phyloP scores from a whole-genome alignment of 2,329 filamentous ascomycete species.

The Apiospora malaysiana region DNA sequence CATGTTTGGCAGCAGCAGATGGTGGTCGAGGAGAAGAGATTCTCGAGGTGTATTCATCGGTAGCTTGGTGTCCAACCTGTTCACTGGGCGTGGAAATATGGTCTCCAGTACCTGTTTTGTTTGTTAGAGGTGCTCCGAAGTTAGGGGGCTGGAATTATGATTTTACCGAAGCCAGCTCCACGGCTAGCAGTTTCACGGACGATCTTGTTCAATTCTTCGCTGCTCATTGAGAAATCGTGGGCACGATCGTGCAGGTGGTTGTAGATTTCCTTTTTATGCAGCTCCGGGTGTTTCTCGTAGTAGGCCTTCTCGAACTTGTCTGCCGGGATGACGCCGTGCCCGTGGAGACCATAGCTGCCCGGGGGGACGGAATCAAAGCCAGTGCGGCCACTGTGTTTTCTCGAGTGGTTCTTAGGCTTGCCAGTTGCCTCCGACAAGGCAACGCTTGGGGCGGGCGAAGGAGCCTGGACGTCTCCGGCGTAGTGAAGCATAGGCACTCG shows the following conservation, averaged over 20 bases:
- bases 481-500: slow-evolving; percentile 93
- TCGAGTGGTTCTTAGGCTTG: slow-evolving; percentile 60
- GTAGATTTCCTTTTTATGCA: slow-evolving; percentile 74
- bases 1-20: slow-evolving; percentile 48
- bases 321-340: slow-evolving; percentile 76
- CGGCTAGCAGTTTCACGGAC: slow-evolving; percentile 73
- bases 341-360: slow-evolving; percentile 91
- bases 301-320: slow-evolving; percentile 91
- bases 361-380: slow-evolving; percentile 75
- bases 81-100: slow-evolving; percentile 82
- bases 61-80: slow-evolving; percentile 86
- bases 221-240: slow-evolving; percentile 83
- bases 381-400: slow-evolving; percentile 71
- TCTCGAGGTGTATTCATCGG: slow-evolving; percentile 81
- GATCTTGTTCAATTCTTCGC: slow-evolving; percentile 87
- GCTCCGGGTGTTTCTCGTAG: slow-evolving; percentile 90
- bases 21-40: slow-evolving; percentile 71
- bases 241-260: slow-evolving; percentile 60
- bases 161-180: slow-evolving; percentile 58
- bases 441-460: slow-evolving; percentile 72
- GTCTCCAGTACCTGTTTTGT: slow-evolving; percentile 63
- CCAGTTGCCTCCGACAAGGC: slow-evolving; percentile 39
- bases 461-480: slow-evolving; percentile 94
- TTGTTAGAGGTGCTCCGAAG: slow-evolving; percentile 41
- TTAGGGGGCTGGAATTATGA: slow-evolving; percentile 28